Conservation (phyloP, 2,329 filamentous ascomycete species). For the Stachybotrys chartarum region DNA sequence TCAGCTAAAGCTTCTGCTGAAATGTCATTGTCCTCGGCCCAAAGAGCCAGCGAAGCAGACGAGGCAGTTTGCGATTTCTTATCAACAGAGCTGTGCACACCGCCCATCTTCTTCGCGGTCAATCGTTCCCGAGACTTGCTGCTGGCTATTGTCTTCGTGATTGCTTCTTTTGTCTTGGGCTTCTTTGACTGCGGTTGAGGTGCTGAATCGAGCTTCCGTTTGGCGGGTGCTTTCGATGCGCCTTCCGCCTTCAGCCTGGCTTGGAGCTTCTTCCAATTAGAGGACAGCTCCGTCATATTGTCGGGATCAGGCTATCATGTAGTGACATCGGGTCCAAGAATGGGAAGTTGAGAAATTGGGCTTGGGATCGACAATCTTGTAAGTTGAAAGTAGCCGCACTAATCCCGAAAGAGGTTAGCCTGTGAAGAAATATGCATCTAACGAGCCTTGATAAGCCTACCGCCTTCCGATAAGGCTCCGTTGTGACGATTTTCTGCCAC, state of each 20-base stretch:
- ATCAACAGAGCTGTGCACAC: conserved; percentile 41
- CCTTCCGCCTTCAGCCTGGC: conserved; percentile 46
- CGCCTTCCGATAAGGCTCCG: conserved; percentile 16
- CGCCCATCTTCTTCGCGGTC: conserved; percentile 40
- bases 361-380: neutral
- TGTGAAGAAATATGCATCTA: neutral
- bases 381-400: neutral
- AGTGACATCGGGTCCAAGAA: no score
- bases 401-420: neutral
- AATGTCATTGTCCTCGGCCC: conserved; percentile 55
- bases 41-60: conserved; percentile 50
- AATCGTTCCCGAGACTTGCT: conserved; percentile 3
- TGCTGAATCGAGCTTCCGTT: conserved; percentile 32
- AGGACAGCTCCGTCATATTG: conserved; percentile 44
- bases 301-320: neutral
- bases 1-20: conserved; percentile 53
- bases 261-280: conserved; percentile 76
- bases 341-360: neutral
- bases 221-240: conserved; percentile 27
- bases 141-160: conserved; percentile 5
- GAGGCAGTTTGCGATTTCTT: conserved; percentile 30
- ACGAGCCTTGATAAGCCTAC: conserved; percentile 5
- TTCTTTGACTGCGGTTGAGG: conserved; percentile 19
- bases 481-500: conserved; percentile 16
- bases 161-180: conserved; percentile 13